These are phyloP conservation scores for Metarhizium anisopliae DNA, from an alignment of 2,329 filamentous ascomycete genomes.

Conservation along the genomic window DNA sequence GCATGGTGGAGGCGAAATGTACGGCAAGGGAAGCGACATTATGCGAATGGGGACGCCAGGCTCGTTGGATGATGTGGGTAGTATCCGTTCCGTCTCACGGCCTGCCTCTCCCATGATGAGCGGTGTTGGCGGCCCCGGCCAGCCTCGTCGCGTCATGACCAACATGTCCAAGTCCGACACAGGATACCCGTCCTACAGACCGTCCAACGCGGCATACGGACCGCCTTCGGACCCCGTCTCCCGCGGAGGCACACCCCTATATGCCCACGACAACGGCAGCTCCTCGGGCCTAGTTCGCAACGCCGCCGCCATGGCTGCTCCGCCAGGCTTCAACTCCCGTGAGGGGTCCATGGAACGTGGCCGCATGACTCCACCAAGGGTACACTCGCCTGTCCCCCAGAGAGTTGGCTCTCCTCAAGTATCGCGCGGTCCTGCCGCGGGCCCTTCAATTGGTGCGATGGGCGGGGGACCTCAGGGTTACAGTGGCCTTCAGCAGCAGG, in stretches of 20 bases:
- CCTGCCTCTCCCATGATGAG: conserved; percentile 37
- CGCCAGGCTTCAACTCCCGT: conserved; percentile 14
- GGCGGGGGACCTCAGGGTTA: conserved; percentile 52
- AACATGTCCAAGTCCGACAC: conserved; percentile 12
- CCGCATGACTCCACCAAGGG: conserved; percentile 15
- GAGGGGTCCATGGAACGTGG: conserved; percentile 16
- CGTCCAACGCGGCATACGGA: conserved; percentile 9
- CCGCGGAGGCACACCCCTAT: conserved; percentile 38
- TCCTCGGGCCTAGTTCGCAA: conserved; percentile 41
- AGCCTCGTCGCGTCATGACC: conserved; percentile 15
- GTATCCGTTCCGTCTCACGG: conserved; percentile 33
- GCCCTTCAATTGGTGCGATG: conserved; percentile 39
- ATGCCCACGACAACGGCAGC: conserved; percentile 43
- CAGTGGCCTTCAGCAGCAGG: conserved; percentile 47
- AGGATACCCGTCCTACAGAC: conserved; percentile 17
- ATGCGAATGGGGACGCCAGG: conserved; percentile 53
- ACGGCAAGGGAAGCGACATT: conserved; percentile 50
- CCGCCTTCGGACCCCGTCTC: conserved; percentile 12
- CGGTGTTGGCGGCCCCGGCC: conserved; percentile 20
- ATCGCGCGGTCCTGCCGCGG: conserved; percentile 16
- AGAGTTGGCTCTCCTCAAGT: conserved; percentile 1
- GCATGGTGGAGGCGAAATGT: conserved; percentile 68
- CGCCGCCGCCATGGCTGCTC: conserved; percentile 37
- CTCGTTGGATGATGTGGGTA: conserved; percentile 34
- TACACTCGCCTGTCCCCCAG: conserved; percentile 8